phyloP scores from a whole-genome alignment of 1,284 basidiomycete genomes.

The Athelia sp. region DNA sequence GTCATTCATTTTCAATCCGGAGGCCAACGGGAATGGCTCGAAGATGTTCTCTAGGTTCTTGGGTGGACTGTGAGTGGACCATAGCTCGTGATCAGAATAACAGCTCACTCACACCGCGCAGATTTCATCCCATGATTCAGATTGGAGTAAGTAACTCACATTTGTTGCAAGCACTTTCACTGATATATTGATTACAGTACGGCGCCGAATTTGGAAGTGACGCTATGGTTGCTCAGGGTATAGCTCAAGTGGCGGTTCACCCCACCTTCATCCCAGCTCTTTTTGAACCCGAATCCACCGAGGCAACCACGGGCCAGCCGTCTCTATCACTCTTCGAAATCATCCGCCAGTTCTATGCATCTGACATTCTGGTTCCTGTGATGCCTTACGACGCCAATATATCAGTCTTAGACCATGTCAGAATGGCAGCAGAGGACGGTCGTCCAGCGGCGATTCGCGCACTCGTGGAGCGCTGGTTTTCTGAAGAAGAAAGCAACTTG shows the following conservation, averaged over 20 bases:
- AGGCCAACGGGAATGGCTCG: conserved; percentile 40
- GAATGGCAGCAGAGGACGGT: conserved; percentile 32
- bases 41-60: conserved; percentile 54
- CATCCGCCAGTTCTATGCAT: conserved; percentile 49
- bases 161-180: conserved; percentile 1
- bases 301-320: conserved; percentile 10
- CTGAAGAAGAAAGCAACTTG: conserved; percentile 18
- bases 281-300: conserved; percentile 21
- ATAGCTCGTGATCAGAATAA: background rate
- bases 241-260: conserved; percentile 54
- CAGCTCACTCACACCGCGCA: background rate
- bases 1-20: conserved; percentile 48
- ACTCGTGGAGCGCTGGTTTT: conserved; percentile 43
- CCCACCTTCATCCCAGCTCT: conserved; percentile 25
- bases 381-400: conserved; percentile 49
- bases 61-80: conserved; percentile 44
- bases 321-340: conserved; percentile 46
- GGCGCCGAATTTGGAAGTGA: conserved; percentile 56
- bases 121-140: conserved; percentile 64
- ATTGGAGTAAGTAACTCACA: conserved; percentile 42
- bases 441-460: conserved; percentile 41
- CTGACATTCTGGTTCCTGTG: conserved; percentile 43
- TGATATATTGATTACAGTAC: conserved; percentile 30
- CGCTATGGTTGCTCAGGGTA: conserved; percentile 50
- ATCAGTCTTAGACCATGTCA: conserved; percentile 29